Base-by-base conservation (phyloP, 768 basidiomycete genomes). In the Holtermanniella nyarrowii region DNA sequence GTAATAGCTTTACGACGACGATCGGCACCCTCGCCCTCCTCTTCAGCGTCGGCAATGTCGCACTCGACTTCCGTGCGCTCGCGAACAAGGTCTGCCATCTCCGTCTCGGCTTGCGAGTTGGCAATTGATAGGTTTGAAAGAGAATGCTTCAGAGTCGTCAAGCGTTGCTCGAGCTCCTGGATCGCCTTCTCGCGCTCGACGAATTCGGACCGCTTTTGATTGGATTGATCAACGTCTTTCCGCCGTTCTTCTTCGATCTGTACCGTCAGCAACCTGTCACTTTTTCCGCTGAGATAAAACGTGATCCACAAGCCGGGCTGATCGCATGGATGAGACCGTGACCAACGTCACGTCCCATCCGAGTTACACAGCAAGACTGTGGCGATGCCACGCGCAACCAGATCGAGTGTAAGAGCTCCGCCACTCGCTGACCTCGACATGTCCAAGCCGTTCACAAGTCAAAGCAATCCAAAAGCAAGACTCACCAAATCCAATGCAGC, bases 61-160 rank as follows among this genome's bases (percentile, higher is more conserved):
- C 90, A 93, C 59, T 88, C 82, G 18, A 96, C 75, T 64, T 95
- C 87, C 1, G 90, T 93, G 21, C 83, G 80, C 0, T 84, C 77
- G 22, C 87, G 82, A 42, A 89, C 77, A 40, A 90, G 81, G 61
- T 97, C 93, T 2, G 83, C 83, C 48, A 95, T 78, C 65, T 99
- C 93, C 14, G 78, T 72, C 58, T 87, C 85, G 2, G 82, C 78
- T 47, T 90, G 87, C 56, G 82, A 77, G 16, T 85, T 83, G 1
- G 82, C 80, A 26, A 85, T 74, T 10, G 75, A 73, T 47, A 84
- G 76, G 3, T 86, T 82, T n/a, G 85, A 82, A 3, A 86, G 75
- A 4, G 77, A 71, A 56, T 87, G 86, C 49, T 81, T 82, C 2
- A 79, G 77, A 50, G 83, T 79, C 0, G 82, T 78, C 4, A 90